Conservation (phyloP, 2,329 filamentous ascomycete genomes). For the Arthrobotrys conoides region DNA sequence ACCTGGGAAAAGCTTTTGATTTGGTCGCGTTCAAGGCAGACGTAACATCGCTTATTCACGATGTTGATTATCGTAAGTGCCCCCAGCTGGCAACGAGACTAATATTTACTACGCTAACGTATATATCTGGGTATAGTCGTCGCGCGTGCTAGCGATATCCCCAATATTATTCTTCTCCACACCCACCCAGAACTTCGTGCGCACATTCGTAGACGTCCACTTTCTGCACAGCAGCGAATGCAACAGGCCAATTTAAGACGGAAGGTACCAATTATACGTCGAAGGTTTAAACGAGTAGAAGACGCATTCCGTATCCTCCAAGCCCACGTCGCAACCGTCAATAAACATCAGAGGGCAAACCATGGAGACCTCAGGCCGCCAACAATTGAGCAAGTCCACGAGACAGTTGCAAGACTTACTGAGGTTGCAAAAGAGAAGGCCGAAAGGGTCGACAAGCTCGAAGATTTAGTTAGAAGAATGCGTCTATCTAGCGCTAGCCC, state of each 20-base stretch:
- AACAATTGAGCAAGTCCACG: conserved; percentile 54
- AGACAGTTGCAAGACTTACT: conserved; percentile 52
- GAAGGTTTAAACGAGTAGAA: conserved; percentile 48
- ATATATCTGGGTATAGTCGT: conserved; percentile 21
- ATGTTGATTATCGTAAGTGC: conserved; percentile 53
- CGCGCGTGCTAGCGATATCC: conserved; percentile 52
- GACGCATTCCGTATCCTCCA: conserved; percentile 53
- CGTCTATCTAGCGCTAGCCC: conserved; percentile 54
- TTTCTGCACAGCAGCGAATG: conserved; percentile 57
- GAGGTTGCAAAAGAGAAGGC: conserved; percentile 54
- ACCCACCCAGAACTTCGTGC: conserved; percentile 52
- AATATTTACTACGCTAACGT: neutral
- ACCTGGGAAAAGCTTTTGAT: conserved; percentile 41
- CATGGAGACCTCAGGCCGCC: conserved; percentile 55
- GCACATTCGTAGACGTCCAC: conserved; percentile 43
- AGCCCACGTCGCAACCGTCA: conserved; percentile 45
- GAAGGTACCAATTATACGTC: conserved; percentile 51
- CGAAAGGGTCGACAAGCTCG: conserved; percentile 47
- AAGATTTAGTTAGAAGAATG: conserved; percentile 55
- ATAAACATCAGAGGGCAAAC: conserved; percentile 54
- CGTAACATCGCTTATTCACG: conserved; percentile 46
- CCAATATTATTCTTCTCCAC: conserved; percentile 54
- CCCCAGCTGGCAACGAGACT: neutral
- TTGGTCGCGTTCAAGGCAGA: conserved; percentile 32
- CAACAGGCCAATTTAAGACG: conserved; percentile 49